Conservation (phyloP, 2,329 filamentous ascomycete genomes). For the Hymenoscyphus salicellus region DNA sequence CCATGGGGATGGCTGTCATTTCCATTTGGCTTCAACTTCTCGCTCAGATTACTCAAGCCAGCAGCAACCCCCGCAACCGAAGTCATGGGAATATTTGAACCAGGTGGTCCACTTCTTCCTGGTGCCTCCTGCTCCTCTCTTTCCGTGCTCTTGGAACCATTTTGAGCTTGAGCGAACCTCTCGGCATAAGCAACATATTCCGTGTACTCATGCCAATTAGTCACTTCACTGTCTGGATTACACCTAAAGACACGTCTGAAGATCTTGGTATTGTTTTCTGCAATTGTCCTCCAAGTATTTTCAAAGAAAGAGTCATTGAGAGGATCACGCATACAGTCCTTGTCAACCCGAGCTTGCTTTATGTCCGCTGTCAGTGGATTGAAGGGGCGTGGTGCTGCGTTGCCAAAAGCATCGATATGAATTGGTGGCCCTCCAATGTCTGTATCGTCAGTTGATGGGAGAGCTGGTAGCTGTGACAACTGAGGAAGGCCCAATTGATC, state of each 20-base stretch:
- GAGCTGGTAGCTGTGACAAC: slow-evolving; percentile 65
- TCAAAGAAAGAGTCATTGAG: slow-evolving; percentile 78
- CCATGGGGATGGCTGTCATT: slow-evolving; percentile 25
- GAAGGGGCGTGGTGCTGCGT: slow-evolving; percentile 43
- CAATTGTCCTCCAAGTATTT: slow-evolving; percentile 82
- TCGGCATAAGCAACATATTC: slow-evolving; percentile 62
- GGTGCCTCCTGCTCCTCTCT: slow-evolving; percentile 32
- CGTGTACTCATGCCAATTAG: slow-evolving; percentile 83
- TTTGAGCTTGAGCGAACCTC: slow-evolving; percentile 59
- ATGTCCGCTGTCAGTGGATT: slow-evolving; percentile 65
- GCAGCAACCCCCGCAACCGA: slow-evolving; percentile 18
- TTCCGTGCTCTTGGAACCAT: slow-evolving; percentile 33
- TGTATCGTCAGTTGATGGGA: slow-evolving; percentile 71
- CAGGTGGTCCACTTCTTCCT: slow-evolving; percentile 35
- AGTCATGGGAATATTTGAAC: slow-evolving; percentile 16
- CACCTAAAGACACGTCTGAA: slow-evolving; percentile 93
- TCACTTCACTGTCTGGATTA: slow-evolving; percentile 93
- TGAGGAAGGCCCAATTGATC: slow-evolving; percentile 66
- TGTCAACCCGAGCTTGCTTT: slow-evolving; percentile 68
- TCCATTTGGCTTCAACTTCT: slow-evolving; percentile 26
- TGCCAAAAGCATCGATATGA: slow-evolving; percentile 52
- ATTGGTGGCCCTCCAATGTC: slow-evolving; percentile 77
- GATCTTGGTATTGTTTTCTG: slow-evolving; percentile 92
- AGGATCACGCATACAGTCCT: slow-evolving; percentile 93
- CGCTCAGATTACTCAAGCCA: slow-evolving; percentile 24